Percentiles rank a stretch among this genome's conserved stretches.
Evolutionary conservation across 2,329 filamentous ascomycete species (phyloP).

Genomic region (Aureobasidium mangrovei): DNA sequence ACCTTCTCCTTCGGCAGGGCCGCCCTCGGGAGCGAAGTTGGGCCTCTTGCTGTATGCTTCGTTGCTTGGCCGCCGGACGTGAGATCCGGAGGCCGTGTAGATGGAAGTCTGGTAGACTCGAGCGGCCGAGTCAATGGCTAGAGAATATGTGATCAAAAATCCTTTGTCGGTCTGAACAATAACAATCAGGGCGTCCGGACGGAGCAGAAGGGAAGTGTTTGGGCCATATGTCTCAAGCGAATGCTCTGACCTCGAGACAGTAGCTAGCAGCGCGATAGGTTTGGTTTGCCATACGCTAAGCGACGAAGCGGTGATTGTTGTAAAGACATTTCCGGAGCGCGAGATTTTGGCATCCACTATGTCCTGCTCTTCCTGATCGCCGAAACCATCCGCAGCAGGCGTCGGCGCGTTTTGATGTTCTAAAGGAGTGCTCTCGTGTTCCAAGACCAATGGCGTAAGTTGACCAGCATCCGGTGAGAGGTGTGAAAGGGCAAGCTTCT

Average conservation of each 20-base stretch:
- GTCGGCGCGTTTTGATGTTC: neutral
- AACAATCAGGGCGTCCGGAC: constrained; percentile 85
- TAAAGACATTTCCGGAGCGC: constrained; percentile 73
- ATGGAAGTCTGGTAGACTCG: constrained; percentile 81
- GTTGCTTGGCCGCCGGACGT: constrained; percentile 43
- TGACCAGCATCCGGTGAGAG: constrained; percentile 7
- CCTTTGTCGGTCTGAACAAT: constrained; percentile 80
- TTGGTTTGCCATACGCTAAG: constrained; percentile 95
- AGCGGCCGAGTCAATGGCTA: constrained; percentile 74
- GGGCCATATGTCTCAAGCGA: constrained; percentile 77
- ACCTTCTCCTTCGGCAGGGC: constrained; percentile 71
- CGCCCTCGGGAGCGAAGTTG: constrained; percentile 33
- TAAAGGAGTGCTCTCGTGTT: neutral
- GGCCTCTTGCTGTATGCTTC: constrained; percentile 26
- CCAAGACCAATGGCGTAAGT: constrained; percentile 6
- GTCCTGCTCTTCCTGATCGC: constrained; percentile 23
- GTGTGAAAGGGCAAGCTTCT: neutral
- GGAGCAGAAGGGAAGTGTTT: constrained; percentile 75
- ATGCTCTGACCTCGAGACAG: constrained; percentile 69
- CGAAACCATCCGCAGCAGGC: neutral
- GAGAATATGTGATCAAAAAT: constrained; percentile 88
- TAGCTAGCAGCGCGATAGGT: constrained; percentile 81
- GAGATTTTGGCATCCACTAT: constrained; percentile 70
- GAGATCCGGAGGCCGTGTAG: constrained; percentile 39
- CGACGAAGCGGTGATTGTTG: constrained; percentile 73